Conservation (phyloP, 208 protist genomes). For the Entamoeba histolytica region DNA sequence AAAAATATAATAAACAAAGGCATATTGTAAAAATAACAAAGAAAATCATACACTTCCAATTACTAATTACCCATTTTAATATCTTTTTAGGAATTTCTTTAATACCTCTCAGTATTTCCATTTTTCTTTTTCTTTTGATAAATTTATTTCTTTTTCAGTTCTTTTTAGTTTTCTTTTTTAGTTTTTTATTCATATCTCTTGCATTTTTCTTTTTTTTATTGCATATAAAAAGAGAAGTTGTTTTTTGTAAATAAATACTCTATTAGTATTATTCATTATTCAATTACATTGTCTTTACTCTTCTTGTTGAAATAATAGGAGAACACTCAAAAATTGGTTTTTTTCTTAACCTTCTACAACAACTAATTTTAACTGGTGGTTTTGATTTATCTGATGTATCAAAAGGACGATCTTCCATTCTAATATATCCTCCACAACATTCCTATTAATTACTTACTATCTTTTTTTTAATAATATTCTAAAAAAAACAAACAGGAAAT, state of each 20-base stretch:
- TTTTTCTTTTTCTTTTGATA: no score
- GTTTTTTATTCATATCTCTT: no score
- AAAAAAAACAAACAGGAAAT: not conserved
- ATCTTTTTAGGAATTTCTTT: no score
- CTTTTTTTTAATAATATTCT: not conserved
- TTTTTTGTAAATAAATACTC: no score
- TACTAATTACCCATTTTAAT: not conserved
- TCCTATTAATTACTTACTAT: not conserved
- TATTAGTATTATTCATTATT: no score
- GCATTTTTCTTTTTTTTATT: no score
- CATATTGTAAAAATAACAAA: not conserved
- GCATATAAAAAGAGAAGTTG: no score
- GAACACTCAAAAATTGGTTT: not conserved
- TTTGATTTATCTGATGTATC: not conserved
- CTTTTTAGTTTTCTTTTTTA: no score
- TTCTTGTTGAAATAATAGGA: not conserved
- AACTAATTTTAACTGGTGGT: not conserved
- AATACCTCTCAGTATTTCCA: no score
- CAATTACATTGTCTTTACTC: not conserved
- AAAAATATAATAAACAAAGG: not conserved
- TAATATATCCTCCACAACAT: not conserved
- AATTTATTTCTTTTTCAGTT: no score
- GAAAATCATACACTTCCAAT: not conserved
- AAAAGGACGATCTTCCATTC: not conserved
- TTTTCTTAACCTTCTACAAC: not conserved